Percentiles rank a stretch among this genome's conserved stretches.
These are phyloP conservation scores for Leptosphaerulina australis DNA, from an alignment of 2,329 filamentous ascomycete genomes.

Conservation along the genomic window DNA sequence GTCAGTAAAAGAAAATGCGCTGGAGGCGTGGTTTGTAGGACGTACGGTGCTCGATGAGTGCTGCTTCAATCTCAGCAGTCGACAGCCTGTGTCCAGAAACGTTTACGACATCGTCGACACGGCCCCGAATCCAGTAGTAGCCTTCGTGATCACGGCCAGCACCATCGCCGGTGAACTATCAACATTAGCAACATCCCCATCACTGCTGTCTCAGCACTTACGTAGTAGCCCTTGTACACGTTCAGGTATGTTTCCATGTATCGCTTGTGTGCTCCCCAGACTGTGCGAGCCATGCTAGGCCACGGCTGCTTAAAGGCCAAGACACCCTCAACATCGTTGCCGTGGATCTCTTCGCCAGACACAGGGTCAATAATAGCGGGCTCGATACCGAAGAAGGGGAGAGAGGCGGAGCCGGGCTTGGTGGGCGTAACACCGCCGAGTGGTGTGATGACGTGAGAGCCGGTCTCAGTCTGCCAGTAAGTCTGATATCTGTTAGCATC, in stretches of 20 bases:
- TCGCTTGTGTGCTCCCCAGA: conserved; percentile 96
- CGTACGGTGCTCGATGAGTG: conserved; percentile 84
- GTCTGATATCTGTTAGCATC: conserved; percentile 64
- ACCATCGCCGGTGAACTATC: conserved; percentile 86
- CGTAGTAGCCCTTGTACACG: conserved; percentile 97
- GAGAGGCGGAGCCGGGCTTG: conserved; percentile 92
- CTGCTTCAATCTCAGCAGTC: conserved; percentile 97
- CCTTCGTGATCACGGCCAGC: conserved; percentile 96
- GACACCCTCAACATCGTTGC: conserved; percentile 97
- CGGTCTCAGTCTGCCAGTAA: conserved; percentile 99
- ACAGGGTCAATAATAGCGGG: conserved; percentile 97
- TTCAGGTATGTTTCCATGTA: conserved; percentile 99
- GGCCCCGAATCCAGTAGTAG: conserved; percentile 99
- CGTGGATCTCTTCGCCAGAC: conserved; percentile 87
- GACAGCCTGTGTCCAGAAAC: conserved; percentile 95
- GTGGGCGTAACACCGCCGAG: conserved; percentile 92
- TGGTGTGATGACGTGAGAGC: conserved; percentile 93
- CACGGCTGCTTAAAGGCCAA: conserved; percentile 96
- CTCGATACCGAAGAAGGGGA: conserved; percentile 98
- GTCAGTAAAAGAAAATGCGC: too few relatives aligned
- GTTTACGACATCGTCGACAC: conserved; percentile 98
- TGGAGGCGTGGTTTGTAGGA: conserved; percentile 10
- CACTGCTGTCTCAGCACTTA: conserved; percentile 56
- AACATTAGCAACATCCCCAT: conserved; percentile 24
- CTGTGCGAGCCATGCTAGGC: conserved; percentile 98